A percentile compares a stretch with the other conserved stretches of the same genome.
These are phyloP conservation scores for Phalaenopsis equestris DNA, from an alignment of 106 monocot species.

Conservation along the genomic window DNA sequence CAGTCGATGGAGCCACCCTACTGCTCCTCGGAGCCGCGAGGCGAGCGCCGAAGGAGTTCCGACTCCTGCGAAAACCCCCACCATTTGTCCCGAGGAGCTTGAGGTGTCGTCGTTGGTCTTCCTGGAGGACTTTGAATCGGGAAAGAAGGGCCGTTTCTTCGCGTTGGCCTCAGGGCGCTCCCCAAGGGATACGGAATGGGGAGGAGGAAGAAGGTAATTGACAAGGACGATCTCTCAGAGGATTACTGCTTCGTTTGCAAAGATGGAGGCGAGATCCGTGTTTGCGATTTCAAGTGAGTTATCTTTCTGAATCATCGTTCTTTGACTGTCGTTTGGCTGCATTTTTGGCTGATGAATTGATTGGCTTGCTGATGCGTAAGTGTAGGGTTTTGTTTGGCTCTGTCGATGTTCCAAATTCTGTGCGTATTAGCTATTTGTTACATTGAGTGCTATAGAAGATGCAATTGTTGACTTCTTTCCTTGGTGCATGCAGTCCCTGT, in stretches of 20 bases:
- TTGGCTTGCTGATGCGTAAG: background rate
- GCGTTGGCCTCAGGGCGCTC: background rate
- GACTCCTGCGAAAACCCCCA: background rate
- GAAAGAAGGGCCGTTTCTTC: background rate
- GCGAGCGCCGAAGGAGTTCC: background rate
- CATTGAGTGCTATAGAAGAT: background rate
- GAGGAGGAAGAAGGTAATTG: background rate
- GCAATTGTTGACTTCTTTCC: background rate
- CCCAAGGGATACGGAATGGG: background rate
- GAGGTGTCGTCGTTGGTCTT: background rate
- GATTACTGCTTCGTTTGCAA: constrained; percentile 38
- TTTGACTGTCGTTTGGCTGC: background rate
- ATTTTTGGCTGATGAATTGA: background rate
- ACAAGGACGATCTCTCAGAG: constrained; percentile 25
- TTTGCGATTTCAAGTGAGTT: constrained; percentile 32
- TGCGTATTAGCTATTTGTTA: background rate
- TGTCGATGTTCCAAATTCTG: background rate
- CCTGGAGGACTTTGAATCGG: background rate
- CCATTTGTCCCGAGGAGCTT: background rate
- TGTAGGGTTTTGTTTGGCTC: background rate
- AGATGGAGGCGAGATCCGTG: constrained; percentile 29
- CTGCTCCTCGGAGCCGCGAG: background rate
- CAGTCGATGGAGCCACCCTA: background rate
- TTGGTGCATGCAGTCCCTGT: background rate
- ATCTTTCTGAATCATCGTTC: background rate